phyloP scores from a whole-genome alignment of 352 stramenopile species.

The Pythium sp. region DNA sequence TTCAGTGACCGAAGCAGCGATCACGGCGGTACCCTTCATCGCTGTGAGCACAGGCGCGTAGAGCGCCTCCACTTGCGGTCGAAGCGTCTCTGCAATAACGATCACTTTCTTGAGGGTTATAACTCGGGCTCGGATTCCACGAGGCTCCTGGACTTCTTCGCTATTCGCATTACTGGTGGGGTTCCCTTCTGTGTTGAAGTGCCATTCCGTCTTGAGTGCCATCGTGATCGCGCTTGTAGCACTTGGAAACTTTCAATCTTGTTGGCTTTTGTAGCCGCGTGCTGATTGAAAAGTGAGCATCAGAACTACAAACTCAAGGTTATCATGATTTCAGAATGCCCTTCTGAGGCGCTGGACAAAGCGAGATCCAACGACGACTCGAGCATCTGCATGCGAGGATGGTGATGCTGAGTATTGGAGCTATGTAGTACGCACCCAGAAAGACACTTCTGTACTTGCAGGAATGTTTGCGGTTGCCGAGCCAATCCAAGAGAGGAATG shows the following conservation, averaged over 20 bases:
- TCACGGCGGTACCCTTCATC: background rate
- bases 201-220: conserved; percentile 8
- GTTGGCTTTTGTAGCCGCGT: background rate
- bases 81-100: background rate
- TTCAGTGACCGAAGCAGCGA: background rate
- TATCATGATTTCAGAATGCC: no score
- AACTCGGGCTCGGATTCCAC: background rate
- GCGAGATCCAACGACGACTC: no score
- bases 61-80: conserved; percentile 1
- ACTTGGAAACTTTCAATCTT: background rate
- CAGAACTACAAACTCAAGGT: no score
- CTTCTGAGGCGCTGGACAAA: no score
- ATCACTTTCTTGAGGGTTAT: background rate
- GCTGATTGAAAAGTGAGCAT: background rate
- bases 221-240: background rate
- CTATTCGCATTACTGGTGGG: background rate
- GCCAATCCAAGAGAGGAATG: no score
- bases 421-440: no score
- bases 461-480: no score
- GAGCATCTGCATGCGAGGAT: no score
- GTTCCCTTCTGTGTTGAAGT: background rate
- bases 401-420: no score
- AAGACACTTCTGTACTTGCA: no score
- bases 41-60: background rate
- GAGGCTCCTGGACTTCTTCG: background rate